A percentile compares a stretch with the other conserved stretches of the same genome.
phyloP scores from a whole-genome alignment of 441 rosid genomes.

The Melastoma candidum region DNA sequence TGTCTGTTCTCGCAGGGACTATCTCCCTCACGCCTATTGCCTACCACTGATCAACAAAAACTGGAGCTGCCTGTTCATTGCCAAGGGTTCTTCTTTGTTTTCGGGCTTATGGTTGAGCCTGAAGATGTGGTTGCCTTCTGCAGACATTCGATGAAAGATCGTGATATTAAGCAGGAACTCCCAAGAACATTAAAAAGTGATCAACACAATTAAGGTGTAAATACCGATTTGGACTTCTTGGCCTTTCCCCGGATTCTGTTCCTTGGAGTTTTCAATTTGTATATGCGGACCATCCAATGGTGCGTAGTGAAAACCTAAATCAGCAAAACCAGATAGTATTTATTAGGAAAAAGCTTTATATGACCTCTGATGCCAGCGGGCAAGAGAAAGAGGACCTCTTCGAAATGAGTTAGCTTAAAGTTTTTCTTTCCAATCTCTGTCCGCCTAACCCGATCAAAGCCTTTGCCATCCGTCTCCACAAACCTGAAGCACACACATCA shows the following conservation, averaged over 20 bases:
- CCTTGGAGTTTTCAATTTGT: constrained; percentile 78
- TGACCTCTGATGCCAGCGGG: neutral
- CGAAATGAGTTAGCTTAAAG: constrained; percentile 89
- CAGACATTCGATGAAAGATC: constrained; percentile 1
- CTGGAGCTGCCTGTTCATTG: constrained; percentile 14
- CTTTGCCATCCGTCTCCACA: constrained; percentile 95
- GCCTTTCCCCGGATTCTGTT: constrained; percentile 79
- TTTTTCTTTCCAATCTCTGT: constrained; percentile 96
- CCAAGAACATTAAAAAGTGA: neutral
- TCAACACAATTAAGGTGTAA: constrained; percentile 2
- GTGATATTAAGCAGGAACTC: neutral
- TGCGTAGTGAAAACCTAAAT: constrained; percentile 91
- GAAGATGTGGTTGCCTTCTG: constrained; percentile 61
- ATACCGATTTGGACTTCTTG: constrained; percentile 69
- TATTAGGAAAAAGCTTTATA: no score
- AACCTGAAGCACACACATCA: constrained; percentile 38
- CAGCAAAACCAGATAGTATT: neutral
- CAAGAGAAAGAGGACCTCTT: constrained; percentile 47
- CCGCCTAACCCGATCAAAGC: constrained; percentile 75
- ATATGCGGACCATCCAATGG: constrained; percentile 99
- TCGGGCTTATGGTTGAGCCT: constrained; percentile 38
- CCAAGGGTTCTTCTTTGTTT: constrained; percentile 83
- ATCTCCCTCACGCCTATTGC: constrained; percentile 5
- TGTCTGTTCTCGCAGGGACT: constrained; percentile 2
- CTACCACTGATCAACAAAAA: constrained; percentile 1